These are phyloP conservation scores for Linaria vulgaris DNA, from an alignment of 257 asterid species.

Conservation along the genomic window DNA sequence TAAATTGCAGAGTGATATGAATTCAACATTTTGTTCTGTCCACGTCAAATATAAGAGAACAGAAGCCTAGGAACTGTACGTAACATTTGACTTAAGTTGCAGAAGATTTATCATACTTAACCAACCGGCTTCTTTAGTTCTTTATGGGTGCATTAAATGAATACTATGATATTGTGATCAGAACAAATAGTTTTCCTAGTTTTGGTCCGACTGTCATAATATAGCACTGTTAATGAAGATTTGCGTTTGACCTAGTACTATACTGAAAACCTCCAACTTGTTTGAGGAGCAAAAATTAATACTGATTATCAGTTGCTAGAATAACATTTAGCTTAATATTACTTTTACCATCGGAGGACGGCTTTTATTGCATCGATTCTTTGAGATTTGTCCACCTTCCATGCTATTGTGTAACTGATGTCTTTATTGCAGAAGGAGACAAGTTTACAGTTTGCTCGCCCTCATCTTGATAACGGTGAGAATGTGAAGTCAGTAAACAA, in stretches of 20 bases:
- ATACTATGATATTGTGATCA: neutral
- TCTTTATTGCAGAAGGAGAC: conserved; percentile 16
- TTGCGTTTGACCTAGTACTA: neutral
- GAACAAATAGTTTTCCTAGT: neutral
- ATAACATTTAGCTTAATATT: no score
- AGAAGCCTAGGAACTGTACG: no score
- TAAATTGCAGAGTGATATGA: no score
- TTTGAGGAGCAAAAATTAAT: neutral
- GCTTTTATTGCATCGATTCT: no score
- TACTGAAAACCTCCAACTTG: neutral
- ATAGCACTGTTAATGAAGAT: neutral
- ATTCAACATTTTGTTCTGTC: no score
- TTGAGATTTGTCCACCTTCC: no score
- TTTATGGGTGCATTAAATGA: neutral
- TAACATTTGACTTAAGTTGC: no score
- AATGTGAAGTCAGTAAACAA: conserved; percentile 27
- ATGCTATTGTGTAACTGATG: neutral
- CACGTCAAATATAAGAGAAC: no score
- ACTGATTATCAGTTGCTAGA: neutral
- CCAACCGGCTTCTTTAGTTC: neutral
- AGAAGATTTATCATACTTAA: no score
- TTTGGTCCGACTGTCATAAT: neutral
- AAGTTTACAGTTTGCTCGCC: conserved; percentile 6
- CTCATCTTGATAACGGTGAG: conserved; percentile 16
- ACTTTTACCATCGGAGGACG: no score